Percentiles rank a stretch among this genome's conserved stretches.
These are phyloP conservation scores for Pachyrhizus erosus DNA, from an alignment of 306 rosid genomes.

Conservation along the genomic window DNA sequence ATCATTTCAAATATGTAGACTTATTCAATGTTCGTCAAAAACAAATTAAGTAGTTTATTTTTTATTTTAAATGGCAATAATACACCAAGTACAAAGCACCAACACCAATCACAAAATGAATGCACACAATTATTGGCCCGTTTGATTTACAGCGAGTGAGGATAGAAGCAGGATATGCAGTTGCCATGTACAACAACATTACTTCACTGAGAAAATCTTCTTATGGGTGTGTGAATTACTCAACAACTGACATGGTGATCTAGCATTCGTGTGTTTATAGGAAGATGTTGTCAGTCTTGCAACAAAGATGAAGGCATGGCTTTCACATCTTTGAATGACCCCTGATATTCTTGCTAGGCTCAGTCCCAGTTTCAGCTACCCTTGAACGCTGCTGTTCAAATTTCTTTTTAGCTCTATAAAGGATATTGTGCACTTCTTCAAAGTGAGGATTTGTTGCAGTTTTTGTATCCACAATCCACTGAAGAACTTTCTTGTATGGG, in stretches of 20 bases:
- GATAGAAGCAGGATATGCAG: not conserved
- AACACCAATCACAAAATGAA: not conserved
- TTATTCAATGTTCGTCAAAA: not conserved
- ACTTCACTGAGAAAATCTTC: conserved; percentile 1
- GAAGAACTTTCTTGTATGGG: conserved; percentile 77
- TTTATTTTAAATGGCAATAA: not conserved
- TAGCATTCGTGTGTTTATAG: not conserved
- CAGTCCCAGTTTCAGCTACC: conserved; percentile 38
- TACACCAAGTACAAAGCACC: not conserved
- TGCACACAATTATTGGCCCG: not conserved
- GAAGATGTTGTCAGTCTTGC: not conserved
- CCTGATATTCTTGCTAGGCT: conserved; percentile 35
- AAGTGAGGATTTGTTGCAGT: conserved; percentile 77
- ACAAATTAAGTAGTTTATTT: not conserved
- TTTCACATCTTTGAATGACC: conserved; percentile 48
- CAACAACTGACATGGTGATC: conserved; percentile 1
- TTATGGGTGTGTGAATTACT: not conserved
- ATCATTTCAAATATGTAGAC: not conserved
- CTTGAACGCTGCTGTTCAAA: conserved; percentile 59
- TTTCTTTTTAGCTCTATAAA: conserved; percentile 61
- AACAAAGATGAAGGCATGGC: conserved; percentile 24
- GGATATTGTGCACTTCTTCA: conserved; percentile 70
- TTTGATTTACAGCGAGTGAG: not conserved
- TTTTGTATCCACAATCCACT: conserved; percentile 82
- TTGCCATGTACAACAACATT: not conserved